phyloP scores from a whole-genome alignment of 108 stramenopile species.

The Cyclotella baltica region DNA sequence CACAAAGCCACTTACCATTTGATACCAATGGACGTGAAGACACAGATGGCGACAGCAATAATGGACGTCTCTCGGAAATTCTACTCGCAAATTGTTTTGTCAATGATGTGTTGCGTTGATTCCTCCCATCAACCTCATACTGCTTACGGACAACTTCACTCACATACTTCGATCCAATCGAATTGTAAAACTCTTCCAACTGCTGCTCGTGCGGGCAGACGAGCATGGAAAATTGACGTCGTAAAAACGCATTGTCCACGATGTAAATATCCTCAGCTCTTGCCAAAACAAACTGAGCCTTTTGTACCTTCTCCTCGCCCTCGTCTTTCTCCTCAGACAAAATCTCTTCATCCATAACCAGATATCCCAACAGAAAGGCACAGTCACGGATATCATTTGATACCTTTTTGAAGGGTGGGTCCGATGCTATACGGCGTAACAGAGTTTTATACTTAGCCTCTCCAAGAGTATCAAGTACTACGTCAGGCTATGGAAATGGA shows the following conservation, averaged over 20 bases:
- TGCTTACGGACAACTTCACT: conserved; percentile 69
- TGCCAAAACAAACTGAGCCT: conserved; percentile 55
- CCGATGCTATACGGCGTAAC: conserved; percentile 73
- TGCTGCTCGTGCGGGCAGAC: conserved; percentile 75
- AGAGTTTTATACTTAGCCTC: conserved; percentile 65
- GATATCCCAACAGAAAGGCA: conserved; percentile 81
- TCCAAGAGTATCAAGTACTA: conserved; percentile 60
- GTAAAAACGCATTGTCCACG: conserved; percentile 83
- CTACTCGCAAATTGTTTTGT: conserved; percentile 59
- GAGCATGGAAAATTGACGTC: conserved; percentile 60
- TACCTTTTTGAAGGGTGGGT: conserved; percentile 71
- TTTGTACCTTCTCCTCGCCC: conserved; percentile 32
- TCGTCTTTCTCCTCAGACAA: conserved; percentile 1
- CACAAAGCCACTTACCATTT: conserved; percentile 28
- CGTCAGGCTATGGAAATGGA: conserved; percentile 51
- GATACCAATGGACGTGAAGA: conserved; percentile 71
- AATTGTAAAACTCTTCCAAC: conserved; percentile 72
- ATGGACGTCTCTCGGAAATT: conserved; percentile 68
- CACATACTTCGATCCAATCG: conserved; percentile 71
- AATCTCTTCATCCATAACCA: conserved; percentile 36
- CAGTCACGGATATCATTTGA: conserved; percentile 61
- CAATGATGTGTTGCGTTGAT: conserved; percentile 39
- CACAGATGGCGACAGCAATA: conserved; percentile 71
- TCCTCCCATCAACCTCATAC: conserved; percentile 65
- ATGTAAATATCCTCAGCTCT: conserved; percentile 79